Evolutionary conservation across 106 monocot species (phyloP).

Genomic region (Platanthera zijinensis): DNA sequence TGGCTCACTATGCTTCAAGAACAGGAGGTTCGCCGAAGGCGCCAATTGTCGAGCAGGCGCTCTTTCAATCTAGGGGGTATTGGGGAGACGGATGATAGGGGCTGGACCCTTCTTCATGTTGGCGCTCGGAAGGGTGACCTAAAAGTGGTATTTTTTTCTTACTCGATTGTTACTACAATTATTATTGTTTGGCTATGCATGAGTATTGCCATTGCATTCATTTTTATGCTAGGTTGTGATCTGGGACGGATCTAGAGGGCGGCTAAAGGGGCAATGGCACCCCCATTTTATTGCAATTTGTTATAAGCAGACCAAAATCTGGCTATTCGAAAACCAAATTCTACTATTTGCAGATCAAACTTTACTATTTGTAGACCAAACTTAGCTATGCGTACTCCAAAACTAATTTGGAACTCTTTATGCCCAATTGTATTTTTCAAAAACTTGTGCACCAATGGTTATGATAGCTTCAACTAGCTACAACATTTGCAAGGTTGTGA

Average conservation of each 20-base stretch:
- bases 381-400: too few species aligned
- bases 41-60: conserved; percentile 19
- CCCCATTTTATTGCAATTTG: too few species aligned
- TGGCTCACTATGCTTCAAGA: conserved; percentile 25
- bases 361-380: too few species aligned
- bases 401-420: too few species aligned
- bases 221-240: not conserved
- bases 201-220: not conserved
- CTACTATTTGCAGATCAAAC: too few species aligned
- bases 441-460: too few species aligned
- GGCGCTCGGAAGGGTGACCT: conserved; percentile 62
- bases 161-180: not conserved
- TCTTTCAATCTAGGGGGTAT: conserved; percentile 14
- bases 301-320: too few species aligned
- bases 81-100: conserved; percentile 50
- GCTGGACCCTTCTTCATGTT: conserved; percentile 62
- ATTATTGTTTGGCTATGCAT: not conserved
- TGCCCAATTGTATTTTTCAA: too few species aligned
- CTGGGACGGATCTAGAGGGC: not conserved
- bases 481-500: too few species aligned
- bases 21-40: conserved; percentile 7
- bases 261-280: too few species aligned
- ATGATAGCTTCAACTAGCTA: too few species aligned
- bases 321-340: too few species aligned
- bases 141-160: conserved; percentile 35